Evolutionary conservation across 768 basidiomycete genomes (phyloP).

Genomic region (Coprinopsis marcescibilis): DNA sequence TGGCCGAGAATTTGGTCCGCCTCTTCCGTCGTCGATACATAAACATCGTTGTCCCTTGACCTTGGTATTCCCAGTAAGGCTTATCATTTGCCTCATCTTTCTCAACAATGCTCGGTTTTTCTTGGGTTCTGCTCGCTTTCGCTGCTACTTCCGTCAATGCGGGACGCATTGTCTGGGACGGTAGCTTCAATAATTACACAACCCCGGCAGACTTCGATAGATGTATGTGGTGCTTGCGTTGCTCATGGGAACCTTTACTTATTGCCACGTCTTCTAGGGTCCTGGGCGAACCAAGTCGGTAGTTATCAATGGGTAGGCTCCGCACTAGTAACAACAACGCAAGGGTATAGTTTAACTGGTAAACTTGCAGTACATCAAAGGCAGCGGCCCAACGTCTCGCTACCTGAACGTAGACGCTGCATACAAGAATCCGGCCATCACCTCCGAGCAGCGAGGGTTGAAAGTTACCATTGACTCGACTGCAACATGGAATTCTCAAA

Average conservation of each 20-base stretch:
- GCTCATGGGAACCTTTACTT: not conserved
- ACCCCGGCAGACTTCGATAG: slow-evolving; percentile 46
- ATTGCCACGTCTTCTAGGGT: slow-evolving; percentile 31
- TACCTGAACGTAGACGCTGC: slow-evolving; percentile 46
- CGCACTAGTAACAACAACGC: not conserved
- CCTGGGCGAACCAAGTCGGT: slow-evolving; percentile 50
- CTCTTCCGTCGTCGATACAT: slow-evolving; percentile 4
- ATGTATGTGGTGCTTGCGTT: slow-evolving; percentile 28
- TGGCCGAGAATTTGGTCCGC: slow-evolving; percentile 26
- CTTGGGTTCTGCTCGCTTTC: slow-evolving; percentile 28
- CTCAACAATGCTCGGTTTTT: slow-evolving; percentile 22
- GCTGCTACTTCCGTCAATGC: slow-evolving; percentile 32
- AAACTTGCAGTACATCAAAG: slow-evolving; percentile 45
- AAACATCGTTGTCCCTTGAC: not conserved
- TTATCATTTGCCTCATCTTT: slow-evolving; percentile 3
- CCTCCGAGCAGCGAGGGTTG: slow-evolving; percentile 43
- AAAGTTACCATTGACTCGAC: slow-evolving; percentile 50
- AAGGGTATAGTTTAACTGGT: not conserved
- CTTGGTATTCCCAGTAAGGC: not conserved
- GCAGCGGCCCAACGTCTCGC: slow-evolving; percentile 41
- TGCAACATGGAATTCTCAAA: slow-evolving; percentile 51
- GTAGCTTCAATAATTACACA: slow-evolving; percentile 44
- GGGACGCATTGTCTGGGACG: slow-evolving; percentile 50
- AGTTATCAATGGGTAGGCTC: slow-evolving; percentile 49
- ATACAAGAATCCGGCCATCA: slow-evolving; percentile 57